Percentiles rank a stretch among this genome's conserved stretches.
phyloP scores from a whole-genome alignment of 2,329 filamentous ascomycete genomes.

The Alternaria gansuensis region DNA sequence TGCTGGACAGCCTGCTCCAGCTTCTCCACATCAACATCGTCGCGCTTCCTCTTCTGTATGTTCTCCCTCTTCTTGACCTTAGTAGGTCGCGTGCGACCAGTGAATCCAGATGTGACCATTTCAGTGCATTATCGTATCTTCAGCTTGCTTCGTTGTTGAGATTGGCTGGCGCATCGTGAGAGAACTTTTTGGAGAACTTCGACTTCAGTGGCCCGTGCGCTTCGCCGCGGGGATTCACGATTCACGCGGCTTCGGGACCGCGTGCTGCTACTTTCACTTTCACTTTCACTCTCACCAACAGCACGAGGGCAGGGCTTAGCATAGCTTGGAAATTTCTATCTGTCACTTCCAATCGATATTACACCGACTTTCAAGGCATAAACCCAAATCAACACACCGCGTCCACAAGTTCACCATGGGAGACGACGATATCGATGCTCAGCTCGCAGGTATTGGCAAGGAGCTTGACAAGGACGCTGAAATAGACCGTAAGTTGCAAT shows the following conservation, averaged over 20 bases:
- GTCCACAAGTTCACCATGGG: slow-evolving; percentile 52
- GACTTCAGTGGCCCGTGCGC: slow-evolving; percentile 29
- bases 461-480: slow-evolving; percentile 97
- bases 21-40: slow-evolving; percentile 59
- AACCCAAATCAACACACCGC: slow-evolving; percentile 1
- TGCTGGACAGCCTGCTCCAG: slow-evolving; percentile 56
- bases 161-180: slow-evolving; percentile 26
- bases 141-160: slow-evolving; percentile 10
- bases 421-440: slow-evolving; percentile 68
- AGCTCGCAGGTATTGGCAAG: slow-evolving; percentile 83
- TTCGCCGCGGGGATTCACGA: slow-evolving; percentile 33
- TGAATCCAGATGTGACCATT: slow-evolving; percentile 49
- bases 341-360: background rate
- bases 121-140: slow-evolving; percentile 22
- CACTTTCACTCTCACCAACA: slow-evolving; percentile 7
- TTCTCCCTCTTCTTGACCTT: slow-evolving; percentile 66
- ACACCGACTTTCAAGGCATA: background rate
- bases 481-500: slow-evolving; percentile 72
- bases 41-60: slow-evolving; percentile 64
- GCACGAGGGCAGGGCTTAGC: background rate
- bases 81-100: slow-evolving; percentile 58
- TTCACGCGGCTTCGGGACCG: slow-evolving; percentile 8
- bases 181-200: slow-evolving; percentile 37
- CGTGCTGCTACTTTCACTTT: slow-evolving; percentile 5
- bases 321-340: background rate